These are phyloP conservation scores for Emergomyces orientalis DNA, from an alignment of 2,329 filamentous ascomycete genomes.

Conservation along the genomic window DNA sequence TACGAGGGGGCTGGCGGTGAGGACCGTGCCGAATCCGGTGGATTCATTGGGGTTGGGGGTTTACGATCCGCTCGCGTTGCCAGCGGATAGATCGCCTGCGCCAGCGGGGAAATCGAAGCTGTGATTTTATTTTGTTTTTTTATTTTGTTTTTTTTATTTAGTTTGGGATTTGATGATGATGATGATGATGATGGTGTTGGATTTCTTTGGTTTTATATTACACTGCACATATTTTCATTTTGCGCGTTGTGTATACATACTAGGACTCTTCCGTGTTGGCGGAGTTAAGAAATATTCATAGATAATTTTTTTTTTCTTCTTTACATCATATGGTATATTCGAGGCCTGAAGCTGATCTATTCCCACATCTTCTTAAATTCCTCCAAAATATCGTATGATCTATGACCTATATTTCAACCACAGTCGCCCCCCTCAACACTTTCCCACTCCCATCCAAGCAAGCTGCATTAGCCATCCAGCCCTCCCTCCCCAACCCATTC, in stretches of 20 bases:
- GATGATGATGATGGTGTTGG: conserved; percentile 1
- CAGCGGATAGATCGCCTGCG: conserved; percentile 41
- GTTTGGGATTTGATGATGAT: not conserved
- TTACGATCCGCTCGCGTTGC: conserved; percentile 47
- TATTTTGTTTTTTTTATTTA: not conserved
- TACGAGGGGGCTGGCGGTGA: conserved; percentile 52
- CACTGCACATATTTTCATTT: not conserved
- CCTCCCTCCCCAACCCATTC: conserved; percentile 17
- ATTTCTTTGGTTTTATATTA: not conserved
- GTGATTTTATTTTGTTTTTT: conserved; percentile 18
- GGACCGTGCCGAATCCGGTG: conserved; percentile 49
- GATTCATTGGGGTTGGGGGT: conserved; percentile 51
- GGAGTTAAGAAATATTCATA: not conserved
- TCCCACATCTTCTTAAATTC: not conserved
- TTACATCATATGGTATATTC: no score
- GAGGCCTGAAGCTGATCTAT: no score
- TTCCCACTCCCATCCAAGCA: conserved; percentile 33
- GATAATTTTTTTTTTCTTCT: no score
- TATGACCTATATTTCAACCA: conserved; percentile 22
- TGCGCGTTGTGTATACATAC: not conserved
- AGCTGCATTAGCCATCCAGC: conserved; percentile 54
- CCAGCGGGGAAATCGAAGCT: conserved; percentile 37
- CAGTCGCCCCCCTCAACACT: conserved; percentile 29
- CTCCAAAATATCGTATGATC: not conserved
- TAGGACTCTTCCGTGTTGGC: not conserved